Evolutionary conservation across 2,329 filamentous ascomycete genomes (phyloP).

Genomic region (Clonostachys chloroleuca): DNA sequence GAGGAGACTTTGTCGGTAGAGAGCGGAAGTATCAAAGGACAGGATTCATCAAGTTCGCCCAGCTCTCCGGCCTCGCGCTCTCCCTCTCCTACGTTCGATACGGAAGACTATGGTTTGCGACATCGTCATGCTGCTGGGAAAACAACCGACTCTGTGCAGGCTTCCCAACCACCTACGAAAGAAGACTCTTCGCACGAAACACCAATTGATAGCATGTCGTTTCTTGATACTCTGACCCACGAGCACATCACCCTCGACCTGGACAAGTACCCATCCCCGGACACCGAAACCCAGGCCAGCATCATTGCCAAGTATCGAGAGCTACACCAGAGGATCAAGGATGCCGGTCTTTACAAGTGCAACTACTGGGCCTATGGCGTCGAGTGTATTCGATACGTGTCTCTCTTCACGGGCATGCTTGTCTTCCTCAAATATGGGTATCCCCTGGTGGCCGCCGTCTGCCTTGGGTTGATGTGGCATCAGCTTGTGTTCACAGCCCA

Average conservation of each 20-base stretch:
- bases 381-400: slow-evolving; percentile 67
- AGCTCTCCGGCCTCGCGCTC: slow-evolving; percentile 49
- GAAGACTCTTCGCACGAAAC: slow-evolving; percentile 30
- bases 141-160: slow-evolving; percentile 11
- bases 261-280: slow-evolving; percentile 75
- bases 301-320: slow-evolving; percentile 81
- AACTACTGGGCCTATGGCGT: slow-evolving; percentile 76
- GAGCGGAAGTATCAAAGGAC: slow-evolving; percentile 13
- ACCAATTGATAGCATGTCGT: slow-evolving; percentile 47
- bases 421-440: slow-evolving; percentile 57
- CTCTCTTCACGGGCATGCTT: slow-evolving; percentile 58
- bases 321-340: slow-evolving; percentile 66
- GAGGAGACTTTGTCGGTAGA: not conserved
- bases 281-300: slow-evolving; percentile 65
- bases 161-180: not conserved
- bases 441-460: slow-evolving; percentile 67
- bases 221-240: slow-evolving; percentile 69
- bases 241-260: slow-evolving; percentile 73
- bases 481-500: slow-evolving; percentile 92
- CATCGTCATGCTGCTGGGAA: slow-evolving; percentile 12
- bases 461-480: slow-evolving; percentile 85
- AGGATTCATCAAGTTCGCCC: slow-evolving; percentile 15
- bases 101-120: slow-evolving; percentile 6
- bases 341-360: slow-evolving; percentile 77
- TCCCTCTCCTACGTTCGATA: slow-evolving; percentile 46